Conservation (phyloP, 2,329 filamentous ascomycete genomes). For the Paraconiothyrium brasiliense region DNA sequence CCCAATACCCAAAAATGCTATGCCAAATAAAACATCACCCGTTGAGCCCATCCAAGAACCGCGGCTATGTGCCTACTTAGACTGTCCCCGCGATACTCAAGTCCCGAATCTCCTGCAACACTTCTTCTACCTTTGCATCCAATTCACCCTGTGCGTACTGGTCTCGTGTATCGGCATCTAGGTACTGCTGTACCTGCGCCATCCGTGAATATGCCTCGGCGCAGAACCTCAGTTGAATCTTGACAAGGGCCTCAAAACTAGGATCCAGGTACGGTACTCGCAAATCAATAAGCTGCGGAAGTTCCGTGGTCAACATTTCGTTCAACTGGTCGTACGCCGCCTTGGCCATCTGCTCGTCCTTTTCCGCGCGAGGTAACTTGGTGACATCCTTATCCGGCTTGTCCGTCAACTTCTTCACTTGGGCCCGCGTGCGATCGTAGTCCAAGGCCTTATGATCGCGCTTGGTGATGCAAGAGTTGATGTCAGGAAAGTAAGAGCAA, state of each 20-base stretch:
- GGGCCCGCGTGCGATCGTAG: conserved; percentile 94
- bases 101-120: conserved; percentile 95
- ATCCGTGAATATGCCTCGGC: conserved; percentile 97
- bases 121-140: conserved; percentile 91
- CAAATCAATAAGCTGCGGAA: conserved; percentile 95
- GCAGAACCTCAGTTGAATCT: conserved; percentile 97
- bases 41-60: neutral
- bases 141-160: conserved; percentile 94
- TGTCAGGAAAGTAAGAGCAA: conserved; percentile 98
- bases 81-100: conserved; percentile 88
- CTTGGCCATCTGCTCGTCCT: conserved; percentile 94
- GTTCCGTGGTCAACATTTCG: conserved; percentile 90
- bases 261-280: conserved; percentile 97
- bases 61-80: conserved; percentile 20
- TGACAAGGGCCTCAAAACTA: conserved; percentile 96
- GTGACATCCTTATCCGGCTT: conserved; percentile 99
- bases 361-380: conserved; percentile 94
- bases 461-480: conserved; percentile 99
- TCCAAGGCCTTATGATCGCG: conserved; percentile 98
- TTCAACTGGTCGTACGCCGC: conserved; percentile 95
- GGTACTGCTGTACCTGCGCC: conserved; percentile 98
- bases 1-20: conserved; percentile 6
- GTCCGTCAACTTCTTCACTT: conserved; percentile 95
- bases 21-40: conserved; percentile 5
- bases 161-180: conserved; percentile 93